Base-by-base conservation (phyloP, 2,329 filamentous ascomycete genomes). In the Botrytis deweyae region DNA sequence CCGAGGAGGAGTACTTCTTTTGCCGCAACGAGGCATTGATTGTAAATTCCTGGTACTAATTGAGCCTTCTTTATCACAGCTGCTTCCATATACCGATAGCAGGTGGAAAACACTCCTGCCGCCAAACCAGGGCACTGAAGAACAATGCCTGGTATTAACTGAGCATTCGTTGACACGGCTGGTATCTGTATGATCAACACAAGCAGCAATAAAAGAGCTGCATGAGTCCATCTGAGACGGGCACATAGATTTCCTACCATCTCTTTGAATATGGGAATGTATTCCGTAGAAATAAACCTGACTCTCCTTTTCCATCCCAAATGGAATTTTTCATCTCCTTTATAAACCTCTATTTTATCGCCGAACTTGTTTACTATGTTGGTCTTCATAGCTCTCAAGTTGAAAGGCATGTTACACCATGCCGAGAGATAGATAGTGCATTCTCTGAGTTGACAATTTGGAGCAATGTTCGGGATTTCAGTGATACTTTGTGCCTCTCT, bases 381-480 rank as follows among this genome's bases (percentile, higher is more conserved):
- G 7, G 5, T 3, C 2, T 0, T 4, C 61, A 63, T 40, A 9
- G 38, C 61, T 6, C 10, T 16, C 22, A 4, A 1, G 16, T 63
- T 40, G 14, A 40, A 18, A 42, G 38, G 22, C 36, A 3, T 38
- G n/a, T 40, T 10, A 5, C 25, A 16, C 61, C 61, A 63, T 25
- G 38, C 12, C 12, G 38, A 63, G 18, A 63, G 4, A 10, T 10
- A 63, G 36, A 63, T 18, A 3, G 38, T 40, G 25, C 22, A 8
- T 40, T 63, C 61, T 16, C 2, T 9, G 14, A 63, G 61, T 42
- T 42, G 25, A 63, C 20, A 63, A 63, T n/a, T 4, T 5, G 20
- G 2, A 16, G 14, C 1, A 18, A 63, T n/a, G 2, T 42, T 3
- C 3, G 7, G 0, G 22, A 9, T 6, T 12, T 4, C 18, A 7